Evolutionary conservation across 441 rosid species (phyloP).

Genomic region (Dalechampia spathulata): DNA sequence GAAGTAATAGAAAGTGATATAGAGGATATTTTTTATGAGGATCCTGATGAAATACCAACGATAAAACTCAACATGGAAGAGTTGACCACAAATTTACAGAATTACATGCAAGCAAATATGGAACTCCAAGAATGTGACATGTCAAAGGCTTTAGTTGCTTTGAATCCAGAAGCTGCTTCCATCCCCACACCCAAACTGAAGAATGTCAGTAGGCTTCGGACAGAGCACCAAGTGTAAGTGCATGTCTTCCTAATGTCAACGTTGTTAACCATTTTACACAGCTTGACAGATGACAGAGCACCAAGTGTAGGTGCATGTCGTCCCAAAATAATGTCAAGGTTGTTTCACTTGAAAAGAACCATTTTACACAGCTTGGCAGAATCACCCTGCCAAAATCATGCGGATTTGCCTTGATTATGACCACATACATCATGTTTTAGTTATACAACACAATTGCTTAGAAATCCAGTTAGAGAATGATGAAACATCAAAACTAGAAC

Average conservation of each 20-base stretch:
- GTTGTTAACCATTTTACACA: neutral
- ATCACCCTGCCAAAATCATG: neutral
- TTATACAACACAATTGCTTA: too few relatives aligned
- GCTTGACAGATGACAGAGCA: constrained; percentile 55
- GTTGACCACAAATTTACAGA: constrained; percentile 54
- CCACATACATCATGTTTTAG: neutral
- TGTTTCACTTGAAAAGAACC: too few relatives aligned
- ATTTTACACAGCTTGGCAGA: too few relatives aligned
- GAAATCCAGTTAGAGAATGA: neutral
- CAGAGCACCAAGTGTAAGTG: constrained; percentile 98
- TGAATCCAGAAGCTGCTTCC: constrained; percentile 57
- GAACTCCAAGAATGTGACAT: constrained; percentile 72
- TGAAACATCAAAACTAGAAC: neutral
- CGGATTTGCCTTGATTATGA: neutral
- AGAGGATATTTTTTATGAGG: constrained; percentile 60
- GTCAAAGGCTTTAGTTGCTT: constrained; percentile 91
- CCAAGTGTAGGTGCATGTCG: constrained; percentile 66
- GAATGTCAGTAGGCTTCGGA: constrained; percentile 71
- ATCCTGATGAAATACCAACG: constrained; percentile 76
- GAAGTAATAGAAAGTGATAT: constrained; percentile 54
- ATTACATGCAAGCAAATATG: constrained; percentile 61
- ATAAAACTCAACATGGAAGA: constrained; percentile 63
- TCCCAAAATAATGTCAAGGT: too few relatives aligned
- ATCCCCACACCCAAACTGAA: constrained; percentile 76
- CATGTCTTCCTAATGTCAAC: neutral